Base-by-base conservation (phyloP, 2,329 filamentous ascomycete species). In the Metarhizium sp. region DNA sequence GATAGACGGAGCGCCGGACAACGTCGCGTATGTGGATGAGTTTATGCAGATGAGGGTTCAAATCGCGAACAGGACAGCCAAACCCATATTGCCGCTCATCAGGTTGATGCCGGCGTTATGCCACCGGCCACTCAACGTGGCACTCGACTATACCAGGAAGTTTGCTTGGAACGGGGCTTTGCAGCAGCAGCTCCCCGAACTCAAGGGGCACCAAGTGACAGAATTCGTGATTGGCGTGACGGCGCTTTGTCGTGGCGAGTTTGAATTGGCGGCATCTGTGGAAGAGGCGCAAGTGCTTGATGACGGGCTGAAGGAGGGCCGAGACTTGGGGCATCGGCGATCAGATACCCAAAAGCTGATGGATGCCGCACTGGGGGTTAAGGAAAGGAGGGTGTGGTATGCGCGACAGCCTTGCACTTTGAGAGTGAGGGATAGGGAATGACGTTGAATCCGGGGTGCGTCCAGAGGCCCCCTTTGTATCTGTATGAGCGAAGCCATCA, bases 161-260 rank as follows among this genome's bases (percentile, higher is more conserved):
- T 79, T 96, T 54, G 85, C 86, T 1, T 94, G 90, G 86, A 92
- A 90, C 60, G 92, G 92, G 1, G 85, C 88, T 34, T 71, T 96
- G 56, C 92, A 96, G 71, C 85, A 86, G 64, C 77, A 81, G 2
- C 73, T 96, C 0, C 84, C 87, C 0, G 66, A 81, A 6, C 67
- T 96, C 1, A 69, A 71, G 6, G 81, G 84, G 0, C 79, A 82
- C 4, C 75, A 79, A 48, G 80, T 71, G n/a, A 75, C 78, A 0
- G 79, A 85, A 58, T 75, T 88, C 25, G 76, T 78, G 1, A 71
- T 95, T 4, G 88, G 88, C 4, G 78, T 92, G 47, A 88, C 88
- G 46, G 80, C 86, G 36, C 79, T 96, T 38, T 91, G 87, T 61
- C 79, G 84, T 48, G 92, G 92, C 16, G 84, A 89, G 60, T 96